Evolutionary conservation across 202 grass and related monocot species (phyloP), one percentile per base, ranked within the genome.

Genomic region (Panicum hallii): DNA sequence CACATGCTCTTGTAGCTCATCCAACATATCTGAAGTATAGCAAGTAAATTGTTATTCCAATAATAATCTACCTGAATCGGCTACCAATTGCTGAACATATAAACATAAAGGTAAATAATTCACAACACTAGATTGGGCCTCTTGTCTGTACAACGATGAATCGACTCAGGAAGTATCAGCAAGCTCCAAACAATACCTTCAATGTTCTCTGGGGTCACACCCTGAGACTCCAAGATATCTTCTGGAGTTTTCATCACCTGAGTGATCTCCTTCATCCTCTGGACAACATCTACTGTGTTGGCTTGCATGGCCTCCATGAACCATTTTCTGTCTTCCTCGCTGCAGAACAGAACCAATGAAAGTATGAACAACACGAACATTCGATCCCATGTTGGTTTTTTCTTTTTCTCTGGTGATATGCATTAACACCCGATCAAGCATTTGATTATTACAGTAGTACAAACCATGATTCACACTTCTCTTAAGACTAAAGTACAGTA

Each of bases 211-310:
- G 84, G 88, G 46, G 88, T 99, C 0, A 97, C 84, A 0, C 97
- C 93, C 52, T 97, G 97, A 19, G 93, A 82, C 41, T 91, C 74
- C 36, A 97, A 60, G 63, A 99, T 90, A 67, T 97, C 84, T 41
- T 92, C 90, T 6, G 97, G 97, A 64, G 97, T 99, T 67, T 77
- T 92, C 97, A 99, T 97, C 75, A 99, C 97, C 52, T 83, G 90
- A 11, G 87, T 88, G 11, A 99, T 99, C 86, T 99, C 93, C 74
- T 99, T 94, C 97, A 96, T 99, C 72, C 97, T 85, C 79, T 91
- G 82, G 2, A 99, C 81, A 0, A 96, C 93, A 79, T 99, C 93
- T 0, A 99, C 4, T 0, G 88, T 96, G 42, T 96, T 93, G 1
- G 75, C 81, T 80, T 94, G 90, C 97, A 99, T 96, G 7, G 97